Evolutionary conservation across 169 alveolate species (phyloP).

Genomic region (Plasmodium inui): DNA sequence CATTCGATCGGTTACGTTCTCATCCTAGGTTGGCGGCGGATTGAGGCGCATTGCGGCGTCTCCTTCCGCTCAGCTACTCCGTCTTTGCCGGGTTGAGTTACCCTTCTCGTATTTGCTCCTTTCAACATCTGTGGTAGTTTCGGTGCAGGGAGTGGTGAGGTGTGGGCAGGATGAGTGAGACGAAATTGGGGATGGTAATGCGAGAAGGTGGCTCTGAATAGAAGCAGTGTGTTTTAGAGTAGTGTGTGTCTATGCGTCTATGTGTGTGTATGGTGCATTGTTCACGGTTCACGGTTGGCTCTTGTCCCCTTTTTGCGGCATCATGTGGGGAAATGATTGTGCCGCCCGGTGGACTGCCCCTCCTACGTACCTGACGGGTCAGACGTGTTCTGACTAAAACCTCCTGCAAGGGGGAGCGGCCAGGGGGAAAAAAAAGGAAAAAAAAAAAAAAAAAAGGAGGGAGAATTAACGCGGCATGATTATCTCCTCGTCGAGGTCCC

Average conservation of each 20-base stretch:
- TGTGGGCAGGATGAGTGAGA: neutral
- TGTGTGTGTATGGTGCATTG: too few relatives aligned
- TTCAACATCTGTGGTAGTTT: constrained; percentile 34
- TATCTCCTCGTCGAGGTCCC: neutral
- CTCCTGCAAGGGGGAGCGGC: constrained; percentile 20
- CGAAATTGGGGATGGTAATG: neutral
- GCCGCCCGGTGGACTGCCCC: neutral
- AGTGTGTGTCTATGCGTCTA: too few relatives aligned
- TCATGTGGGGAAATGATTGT: too few relatives aligned
- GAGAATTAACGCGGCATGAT: neutral
- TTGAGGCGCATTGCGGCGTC: neutral
- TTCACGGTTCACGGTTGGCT: too few relatives aligned
- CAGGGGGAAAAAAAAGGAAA: neutral
- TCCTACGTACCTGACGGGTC: constrained; percentile 38
- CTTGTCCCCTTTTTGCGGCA: neutral
- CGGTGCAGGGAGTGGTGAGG: neutral
- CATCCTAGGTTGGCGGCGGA: neutral
- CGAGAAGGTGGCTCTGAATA: neutral
- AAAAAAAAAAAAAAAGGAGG: neutral
- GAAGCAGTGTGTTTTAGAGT: too few relatives aligned
- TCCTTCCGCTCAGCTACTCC: neutral
- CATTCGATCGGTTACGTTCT: neutral
- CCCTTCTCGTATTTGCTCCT: constrained; percentile 59
- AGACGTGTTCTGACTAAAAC: constrained; percentile 35
- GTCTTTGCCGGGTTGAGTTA: neutral